Evolutionary conservation across 1,284 basidiomycete genomes (phyloP).

Genomic region (Irpex sp.): DNA sequence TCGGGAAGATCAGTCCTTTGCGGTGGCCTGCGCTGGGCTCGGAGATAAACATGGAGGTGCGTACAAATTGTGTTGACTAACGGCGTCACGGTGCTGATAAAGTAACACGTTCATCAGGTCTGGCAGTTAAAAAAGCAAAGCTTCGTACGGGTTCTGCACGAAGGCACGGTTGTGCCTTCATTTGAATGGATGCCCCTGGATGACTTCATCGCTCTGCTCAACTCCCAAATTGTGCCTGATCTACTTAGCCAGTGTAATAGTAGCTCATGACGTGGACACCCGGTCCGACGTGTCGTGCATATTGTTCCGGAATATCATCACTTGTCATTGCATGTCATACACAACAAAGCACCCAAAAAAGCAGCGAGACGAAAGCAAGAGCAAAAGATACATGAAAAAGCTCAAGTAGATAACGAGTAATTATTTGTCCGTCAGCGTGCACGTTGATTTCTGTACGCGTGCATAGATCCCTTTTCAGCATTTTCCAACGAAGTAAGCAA

Average conservation of each 20-base stretch:
- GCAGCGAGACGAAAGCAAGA: neutral
- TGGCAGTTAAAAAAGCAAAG: slow-evolving; percentile 16
- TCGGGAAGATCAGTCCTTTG: slow-evolving; percentile 43
- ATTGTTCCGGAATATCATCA: neutral
- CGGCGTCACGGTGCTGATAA: too few species aligned
- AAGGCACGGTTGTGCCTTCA: slow-evolving; percentile 48
- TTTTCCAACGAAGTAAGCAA: too few species aligned
- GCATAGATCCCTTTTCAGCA: too few species aligned
- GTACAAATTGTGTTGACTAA: slow-evolving; percentile 18
- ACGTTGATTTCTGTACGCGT: too few species aligned
- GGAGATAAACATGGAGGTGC: slow-evolving; percentile 59
- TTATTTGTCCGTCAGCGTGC: too few species aligned
- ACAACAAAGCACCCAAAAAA: neutral
- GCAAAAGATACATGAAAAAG: neutral
- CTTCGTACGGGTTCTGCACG: slow-evolving; percentile 57
- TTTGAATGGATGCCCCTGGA: slow-evolving; percentile 48
- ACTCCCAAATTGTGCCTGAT: slow-evolving; percentile 44
- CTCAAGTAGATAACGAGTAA: too few species aligned
- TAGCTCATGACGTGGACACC: too few species aligned
- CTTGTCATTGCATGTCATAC: neutral
- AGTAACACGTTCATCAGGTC: slow-evolving; percentile 11
- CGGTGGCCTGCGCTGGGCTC: slow-evolving; percentile 62
- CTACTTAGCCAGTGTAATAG: slow-evolving; percentile 41
- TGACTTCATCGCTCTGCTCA: slow-evolving; percentile 45
- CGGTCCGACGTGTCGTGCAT: too few species aligned